Base-by-base conservation (phyloP, 139 green algal species). In the Haematococcus sp. region DNA sequence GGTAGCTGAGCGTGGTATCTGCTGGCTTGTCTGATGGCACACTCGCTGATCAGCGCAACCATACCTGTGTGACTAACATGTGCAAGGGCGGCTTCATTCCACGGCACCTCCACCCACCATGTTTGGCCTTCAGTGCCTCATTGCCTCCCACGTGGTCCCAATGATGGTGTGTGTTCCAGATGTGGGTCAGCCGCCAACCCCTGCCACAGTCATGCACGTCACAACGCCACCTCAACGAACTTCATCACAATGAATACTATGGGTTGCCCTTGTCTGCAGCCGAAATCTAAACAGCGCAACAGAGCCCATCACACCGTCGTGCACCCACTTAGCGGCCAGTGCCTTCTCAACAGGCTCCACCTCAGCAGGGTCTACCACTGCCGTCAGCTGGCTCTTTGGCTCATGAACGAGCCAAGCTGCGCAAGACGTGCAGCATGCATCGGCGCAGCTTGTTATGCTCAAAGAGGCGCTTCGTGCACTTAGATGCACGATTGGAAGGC, bases 81-180 rank as follows among this genome's bases (percentile, higher is more conserved):
- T 25, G 23, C 23, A 63, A 4, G 9, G 25, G 55, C 23, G 5
- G 23, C 13, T 11, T 13, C 4, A 16, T 33, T 11, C 23, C 55
- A 63, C 23, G 25, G 23, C 55, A 63, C 9, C 11, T 7, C 11
- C 7, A 49, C 40, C 11, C 40, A 49, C 40, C 40, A 49, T 49
- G 40, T 11, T 49, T 49, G 40, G 40, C 40, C 67, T 89, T 89
- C 0, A 90, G 79, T 52, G 84, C 73, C 27, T 81, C 3, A 68
- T 89, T 89, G 52, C 77, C 84, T 1, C 87, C 85, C 31, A 69
- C 78, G 73, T 92, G 87, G 69, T 94, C 87, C 40, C 56, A 75
- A 67, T 94, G 89, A 70, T 94, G 88, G 75, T 93, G 86, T n/a
- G 88, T 96, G 87, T 97, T 97, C 23, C 97, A 68, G 43, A 97